phyloP scores from a whole-genome alignment of 2,329 filamentous ascomycete species.

The Scolecobasidium constrictum region DNA sequence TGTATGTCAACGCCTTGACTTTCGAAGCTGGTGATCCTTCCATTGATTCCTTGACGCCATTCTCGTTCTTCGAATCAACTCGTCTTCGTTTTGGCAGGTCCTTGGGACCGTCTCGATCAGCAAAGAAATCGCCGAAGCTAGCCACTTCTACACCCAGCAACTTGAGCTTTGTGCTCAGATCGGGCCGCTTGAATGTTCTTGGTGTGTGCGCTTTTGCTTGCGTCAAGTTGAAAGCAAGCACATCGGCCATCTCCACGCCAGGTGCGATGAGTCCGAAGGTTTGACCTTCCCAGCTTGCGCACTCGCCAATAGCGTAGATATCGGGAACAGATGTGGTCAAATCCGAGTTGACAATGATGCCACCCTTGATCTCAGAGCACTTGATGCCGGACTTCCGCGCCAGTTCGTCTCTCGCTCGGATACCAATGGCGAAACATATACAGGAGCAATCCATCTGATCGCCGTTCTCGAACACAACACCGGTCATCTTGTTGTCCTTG shows the following conservation, averaged over 20 bases:
- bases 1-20: slow-evolving; percentile 79
- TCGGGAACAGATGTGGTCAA: slow-evolving; percentile 60
- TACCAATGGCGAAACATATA: slow-evolving; percentile 83
- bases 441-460: slow-evolving; percentile 67
- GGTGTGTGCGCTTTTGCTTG: slow-evolving; percentile 63
- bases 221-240: slow-evolving; percentile 83
- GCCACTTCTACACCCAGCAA: slow-evolving; percentile 83
- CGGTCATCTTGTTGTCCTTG: slow-evolving; percentile 55
- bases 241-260: slow-evolving; percentile 85
- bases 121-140: slow-evolving; percentile 89
- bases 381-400: slow-evolving; percentile 59
- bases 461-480: slow-evolving; percentile 72
- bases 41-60: slow-evolving; percentile 41
- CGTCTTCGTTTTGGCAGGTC: slow-evolving; percentile 51
- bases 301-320: slow-evolving; percentile 84
- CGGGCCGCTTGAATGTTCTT: slow-evolving; percentile 65
- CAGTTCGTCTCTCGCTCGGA: slow-evolving; percentile 69
- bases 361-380: slow-evolving; percentile 61
- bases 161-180: slow-evolving; percentile 87
- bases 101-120: slow-evolving; percentile 72
- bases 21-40: slow-evolving; percentile 45
- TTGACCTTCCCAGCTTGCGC: slow-evolving; percentile 78
- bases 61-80: slow-evolving; percentile 21
- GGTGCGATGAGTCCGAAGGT: slow-evolving; percentile 84
- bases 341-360: slow-evolving; percentile 58